These are phyloP conservation scores for Aegilops longissima DNA, from an alignment of 176 grass and related monocot species.

Conservation along the genomic window DNA sequence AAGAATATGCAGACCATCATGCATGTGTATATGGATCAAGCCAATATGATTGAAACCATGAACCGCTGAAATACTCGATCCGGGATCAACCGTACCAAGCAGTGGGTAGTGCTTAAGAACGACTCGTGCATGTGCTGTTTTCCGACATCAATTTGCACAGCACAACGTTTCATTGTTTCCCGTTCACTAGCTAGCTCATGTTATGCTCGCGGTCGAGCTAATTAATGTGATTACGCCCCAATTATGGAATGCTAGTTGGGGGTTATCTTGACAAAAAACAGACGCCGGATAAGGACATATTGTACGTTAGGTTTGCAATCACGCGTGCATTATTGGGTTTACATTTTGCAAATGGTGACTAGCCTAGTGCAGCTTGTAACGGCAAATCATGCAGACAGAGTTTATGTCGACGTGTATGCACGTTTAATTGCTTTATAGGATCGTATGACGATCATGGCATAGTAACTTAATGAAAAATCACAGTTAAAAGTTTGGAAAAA, in stretches of 20 bases:
- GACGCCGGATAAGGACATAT: not conserved
- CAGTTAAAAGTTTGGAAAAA: too few species aligned
- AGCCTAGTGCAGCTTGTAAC: not conserved
- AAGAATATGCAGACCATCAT: not conserved
- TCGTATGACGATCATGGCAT: not conserved
- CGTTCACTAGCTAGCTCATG: not conserved
- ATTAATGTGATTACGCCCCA: not conserved
- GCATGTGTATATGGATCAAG: not conserved
- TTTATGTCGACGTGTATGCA: not conserved
- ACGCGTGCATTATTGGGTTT: slow-evolving; percentile 10
- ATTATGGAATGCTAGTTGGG: not conserved
- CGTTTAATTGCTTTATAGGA: too few species aligned
- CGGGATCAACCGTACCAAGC: not conserved
- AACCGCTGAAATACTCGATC: not conserved
- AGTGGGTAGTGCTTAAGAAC: not conserved
- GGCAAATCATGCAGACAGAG: not conserved
- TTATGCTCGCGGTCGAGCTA: not conserved
- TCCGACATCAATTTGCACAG: not conserved
- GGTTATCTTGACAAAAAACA: not conserved
- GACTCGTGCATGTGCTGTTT: not conserved
- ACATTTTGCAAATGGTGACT: not conserved
- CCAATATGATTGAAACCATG: too few species aligned
- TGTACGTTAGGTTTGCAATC: slow-evolving; percentile 34
- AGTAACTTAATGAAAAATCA: too few species aligned
- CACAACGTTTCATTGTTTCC: not conserved